Evolutionary conservation across 495 filamentous ascomycete species (phyloP).

Genomic region (Tuber aestivum): DNA sequence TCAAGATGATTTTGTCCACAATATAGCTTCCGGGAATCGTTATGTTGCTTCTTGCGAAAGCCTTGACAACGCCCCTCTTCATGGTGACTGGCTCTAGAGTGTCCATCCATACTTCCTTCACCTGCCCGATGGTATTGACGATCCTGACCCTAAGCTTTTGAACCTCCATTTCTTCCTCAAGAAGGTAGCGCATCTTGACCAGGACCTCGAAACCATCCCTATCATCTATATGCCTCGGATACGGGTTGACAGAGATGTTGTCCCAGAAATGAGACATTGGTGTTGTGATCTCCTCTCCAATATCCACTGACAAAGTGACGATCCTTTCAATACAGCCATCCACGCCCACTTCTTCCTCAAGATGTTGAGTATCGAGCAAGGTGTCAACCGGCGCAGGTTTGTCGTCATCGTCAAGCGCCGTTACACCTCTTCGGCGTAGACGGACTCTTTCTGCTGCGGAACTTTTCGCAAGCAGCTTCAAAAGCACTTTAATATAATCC

Average conservation of each 20-base stretch:
- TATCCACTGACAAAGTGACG: conserved; percentile 54
- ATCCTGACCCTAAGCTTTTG: conserved; percentile 63
- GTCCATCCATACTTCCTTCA: conserved; percentile 62
- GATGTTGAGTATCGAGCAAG: conserved; percentile 37
- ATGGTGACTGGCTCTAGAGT: conserved; percentile 47
- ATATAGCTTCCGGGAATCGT: conserved; percentile 70
- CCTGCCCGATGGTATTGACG: conserved; percentile 48
- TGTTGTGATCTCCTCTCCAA: conserved; percentile 60
- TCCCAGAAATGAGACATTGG: conserved; percentile 69
- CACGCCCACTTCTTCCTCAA: conserved; percentile 53
- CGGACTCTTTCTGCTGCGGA: conserved; percentile 54
- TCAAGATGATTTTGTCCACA: conserved; percentile 65
- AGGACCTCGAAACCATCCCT: conserved; percentile 73
- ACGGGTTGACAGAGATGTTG: conserved; percentile 61
- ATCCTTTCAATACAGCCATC: conserved; percentile 61
- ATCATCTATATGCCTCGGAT: conserved; percentile 61
- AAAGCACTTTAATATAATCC: conserved; percentile 69
- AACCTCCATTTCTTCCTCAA: conserved; percentile 64
- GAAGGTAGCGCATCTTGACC: conserved; percentile 63
- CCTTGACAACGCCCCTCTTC: conserved; percentile 51
- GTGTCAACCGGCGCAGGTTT: conserved; percentile 7
- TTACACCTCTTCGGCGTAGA: conserved; percentile 44
- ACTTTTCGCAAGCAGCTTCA: conserved; percentile 70
- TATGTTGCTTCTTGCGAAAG: conserved; percentile 45
- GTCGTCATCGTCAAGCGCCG: conserved; percentile 13